Evolutionary conservation across 1,284 basidiomycete species (phyloP).

Genomic region (Apiotrichum akiyoshidainum): DNA sequence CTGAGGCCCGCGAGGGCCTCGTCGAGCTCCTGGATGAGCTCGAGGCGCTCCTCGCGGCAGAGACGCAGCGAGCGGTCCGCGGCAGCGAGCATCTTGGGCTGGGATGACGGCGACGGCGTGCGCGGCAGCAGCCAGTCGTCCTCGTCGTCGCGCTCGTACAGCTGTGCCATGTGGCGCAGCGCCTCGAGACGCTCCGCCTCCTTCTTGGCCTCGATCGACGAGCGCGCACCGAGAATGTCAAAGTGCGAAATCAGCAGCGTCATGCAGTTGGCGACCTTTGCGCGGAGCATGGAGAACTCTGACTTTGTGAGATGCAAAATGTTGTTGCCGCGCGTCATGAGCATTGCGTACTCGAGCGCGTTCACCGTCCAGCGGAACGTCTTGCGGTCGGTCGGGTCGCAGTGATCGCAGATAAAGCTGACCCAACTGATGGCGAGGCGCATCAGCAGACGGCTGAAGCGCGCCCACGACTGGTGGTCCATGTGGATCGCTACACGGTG

Average conservation of each 20-base stretch:
- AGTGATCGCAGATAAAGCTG: conserved; percentile 96
- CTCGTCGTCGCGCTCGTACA: conserved; percentile 55
- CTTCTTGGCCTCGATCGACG: conserved; percentile 77
- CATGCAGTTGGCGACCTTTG: conserved; percentile 95
- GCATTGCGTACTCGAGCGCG: conserved; percentile 88
- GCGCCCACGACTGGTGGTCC: conserved; percentile 66
- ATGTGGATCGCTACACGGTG: conserved; percentile 82
- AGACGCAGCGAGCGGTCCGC: conserved; percentile 63
- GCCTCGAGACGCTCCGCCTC: conserved; percentile 82
- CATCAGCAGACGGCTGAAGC: conserved; percentile 79
- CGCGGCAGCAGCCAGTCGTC: conserved; percentile 51
- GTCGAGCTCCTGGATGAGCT: conserved; percentile 65
- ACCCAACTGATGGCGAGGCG: conserved; percentile 94
- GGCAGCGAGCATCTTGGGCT: conserved; percentile 24
- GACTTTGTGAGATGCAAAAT: conserved; percentile 84
- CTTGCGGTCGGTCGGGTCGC: conserved; percentile 90
- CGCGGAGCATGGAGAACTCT: conserved; percentile 83
- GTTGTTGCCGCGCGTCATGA: conserved; percentile 82
- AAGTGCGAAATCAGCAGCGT: conserved; percentile 94
- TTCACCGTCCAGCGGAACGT: conserved; percentile 99
- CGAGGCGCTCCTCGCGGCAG: conserved; percentile 67
- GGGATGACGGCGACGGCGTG: conserved; percentile 30
- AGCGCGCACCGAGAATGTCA: conserved; percentile 92
- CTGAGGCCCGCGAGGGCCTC: conserved; percentile 58
- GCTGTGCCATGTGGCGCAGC: conserved; percentile 61